Conservation (phyloP, 805 yeast genomes). For the Nakazawaea holstii region DNA sequence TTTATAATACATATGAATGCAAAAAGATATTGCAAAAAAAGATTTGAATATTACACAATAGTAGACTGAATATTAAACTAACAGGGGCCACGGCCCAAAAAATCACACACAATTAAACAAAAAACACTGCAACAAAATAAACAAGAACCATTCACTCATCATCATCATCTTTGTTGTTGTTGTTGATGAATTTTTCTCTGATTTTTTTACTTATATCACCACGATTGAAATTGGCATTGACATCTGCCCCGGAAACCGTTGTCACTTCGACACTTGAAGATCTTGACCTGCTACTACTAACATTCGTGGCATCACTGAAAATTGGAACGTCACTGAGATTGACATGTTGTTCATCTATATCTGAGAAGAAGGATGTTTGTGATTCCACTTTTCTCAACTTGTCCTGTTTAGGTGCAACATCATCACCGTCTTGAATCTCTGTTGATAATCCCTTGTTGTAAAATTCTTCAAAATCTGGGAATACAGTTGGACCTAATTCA, state of each 20-base stretch:
- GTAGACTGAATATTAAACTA: too few species aligned
- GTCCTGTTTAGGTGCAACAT: slow-evolving; percentile 19
- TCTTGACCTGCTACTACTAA: not conserved
- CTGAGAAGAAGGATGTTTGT: slow-evolving; percentile 3
- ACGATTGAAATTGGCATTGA: not conserved
- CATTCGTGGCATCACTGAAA: slow-evolving; percentile 22
- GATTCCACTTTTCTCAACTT: slow-evolving; percentile 4
- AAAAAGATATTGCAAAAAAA: not conserved
- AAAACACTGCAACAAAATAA: not conserved
- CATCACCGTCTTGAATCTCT: slow-evolving; percentile 13
- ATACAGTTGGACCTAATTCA: slow-evolving; percentile 76
- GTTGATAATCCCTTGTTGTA: slow-evolving; percentile 12
- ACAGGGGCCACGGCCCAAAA: too few species aligned
- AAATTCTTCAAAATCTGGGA: slow-evolving; percentile 64
- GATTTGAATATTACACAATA: too few species aligned
- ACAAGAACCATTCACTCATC: not conserved
- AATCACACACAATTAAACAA: not conserved
- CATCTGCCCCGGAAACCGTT: not conserved
- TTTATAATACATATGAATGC: not conserved
- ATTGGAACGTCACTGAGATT: slow-evolving; percentile 26
- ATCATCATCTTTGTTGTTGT: not conserved
- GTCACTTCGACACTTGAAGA: slow-evolving; percentile 1
- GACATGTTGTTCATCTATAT: slow-evolving; percentile 1
- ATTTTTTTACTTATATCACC: slow-evolving; percentile 1
- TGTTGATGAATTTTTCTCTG: slow-evolving; percentile 2